phyloP scores from a whole-genome alignment of 192 early-diverging fungal genomes.

The Linnemannia exigua region DNA sequence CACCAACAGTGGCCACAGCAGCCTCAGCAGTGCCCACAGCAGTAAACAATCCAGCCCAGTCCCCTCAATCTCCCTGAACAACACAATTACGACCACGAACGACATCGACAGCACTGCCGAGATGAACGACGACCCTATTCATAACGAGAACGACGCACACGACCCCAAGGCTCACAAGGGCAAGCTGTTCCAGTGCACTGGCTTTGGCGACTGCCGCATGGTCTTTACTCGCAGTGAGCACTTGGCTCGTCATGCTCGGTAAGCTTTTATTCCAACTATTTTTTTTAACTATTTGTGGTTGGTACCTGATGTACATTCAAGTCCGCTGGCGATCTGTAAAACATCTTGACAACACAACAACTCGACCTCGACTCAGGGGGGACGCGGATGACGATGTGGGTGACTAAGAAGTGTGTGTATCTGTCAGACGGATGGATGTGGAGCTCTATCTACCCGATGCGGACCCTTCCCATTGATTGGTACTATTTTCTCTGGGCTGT shows the following conservation, averaged over 20 bases:
- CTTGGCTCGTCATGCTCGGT: constrained; percentile 65
- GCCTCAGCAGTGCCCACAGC: constrained; percentile 6
- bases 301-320: too few relatives aligned
- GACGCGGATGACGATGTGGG: too few relatives aligned
- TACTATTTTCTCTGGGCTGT: background rate
- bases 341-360: constrained; percentile 12
- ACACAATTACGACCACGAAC: constrained; percentile 7
- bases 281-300: background rate
- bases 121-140: background rate
- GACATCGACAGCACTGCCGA: constrained; percentile 3
- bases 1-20: background rate
- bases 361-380: too few relatives aligned
- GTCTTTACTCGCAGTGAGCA: constrained; percentile 70
- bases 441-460: too few relatives aligned
- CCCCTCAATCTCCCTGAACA: background rate
- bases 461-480: too few relatives aligned
- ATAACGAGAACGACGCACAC: constrained; percentile 23
- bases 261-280: constrained; percentile 12
- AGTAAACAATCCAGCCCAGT: constrained; percentile 22
- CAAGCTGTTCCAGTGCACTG: constrained; percentile 67
- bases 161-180: constrained; percentile 33
- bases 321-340: too few relatives aligned
- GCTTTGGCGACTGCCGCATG: constrained; percentile 69
- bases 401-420: background rate
- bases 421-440: background rate